Evolutionary conservation across 2,329 filamentous ascomycete genomes (phyloP), one percentile per base, ranked within the genome.

Genomic region (Knufia petricola): DNA sequence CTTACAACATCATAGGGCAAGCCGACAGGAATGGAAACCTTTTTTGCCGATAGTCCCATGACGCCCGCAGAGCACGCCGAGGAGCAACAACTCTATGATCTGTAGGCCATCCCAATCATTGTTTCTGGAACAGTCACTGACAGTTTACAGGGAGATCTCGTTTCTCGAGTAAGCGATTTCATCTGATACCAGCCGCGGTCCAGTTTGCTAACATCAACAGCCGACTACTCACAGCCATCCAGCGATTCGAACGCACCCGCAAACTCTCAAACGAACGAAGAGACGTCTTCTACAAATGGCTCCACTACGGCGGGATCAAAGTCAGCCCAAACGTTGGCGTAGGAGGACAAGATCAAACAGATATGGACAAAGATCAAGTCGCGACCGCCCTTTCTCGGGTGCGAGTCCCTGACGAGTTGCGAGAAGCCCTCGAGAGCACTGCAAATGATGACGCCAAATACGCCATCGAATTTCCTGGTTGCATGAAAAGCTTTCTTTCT

Each of bases 151-250:
- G 7, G 60, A 68, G 3, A 64, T 74, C 7, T 64, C 75, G 1
- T 81, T 85, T 55, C 61, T 72, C 30, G 73, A 79, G 82, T 84
- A 70, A 66, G 69, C 54, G 41, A 8, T 3, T 9, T 15, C 13
- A 34, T 3, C 4, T 2, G 21, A 9, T 36, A 31, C 28, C 17
- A 26, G 12, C 12, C n/a, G 31, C 4, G 20, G 28, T 20, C 8
- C 44, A 13, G 15, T 13, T 49, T 62, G 41, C 62, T 52, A 50
- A 43, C 34, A 2, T 36, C 4, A 21, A 34, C 51, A 85, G 84
- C 49, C 87, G 92, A 40, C 87, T 96, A 34, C 83, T 95, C 61
- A 77, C 82, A 21, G 92, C 87, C 40, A 84, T 96, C 48, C 81
- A 88, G 56, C 83, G 87, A 12, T 98, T 83, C 67, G 80, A 84